A percentile compares a stretch with the other conserved stretches of the same genome.
phyloP scores from a whole-genome alignment of 2,329 filamentous ascomycete genomes.

The Tolypocladium album region DNA sequence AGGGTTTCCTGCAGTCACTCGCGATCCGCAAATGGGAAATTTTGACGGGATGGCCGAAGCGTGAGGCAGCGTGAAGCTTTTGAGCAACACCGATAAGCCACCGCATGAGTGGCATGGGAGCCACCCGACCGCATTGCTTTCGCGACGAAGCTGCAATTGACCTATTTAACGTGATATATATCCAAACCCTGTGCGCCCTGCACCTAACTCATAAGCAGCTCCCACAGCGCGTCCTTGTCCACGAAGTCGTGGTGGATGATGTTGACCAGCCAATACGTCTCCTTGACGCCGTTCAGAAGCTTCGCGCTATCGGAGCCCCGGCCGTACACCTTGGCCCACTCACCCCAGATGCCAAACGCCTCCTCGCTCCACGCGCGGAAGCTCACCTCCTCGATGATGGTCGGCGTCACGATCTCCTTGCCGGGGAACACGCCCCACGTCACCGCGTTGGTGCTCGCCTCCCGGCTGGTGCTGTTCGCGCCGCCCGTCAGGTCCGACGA shows the following conservation, averaged over 20 bases:
- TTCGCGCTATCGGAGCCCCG: constrained; percentile 58
- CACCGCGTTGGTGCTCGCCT: constrained; percentile 72
- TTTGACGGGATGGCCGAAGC: not conserved
- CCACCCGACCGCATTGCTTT: too few species aligned
- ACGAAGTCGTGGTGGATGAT: constrained; percentile 74
- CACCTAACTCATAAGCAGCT: constrained; percentile 39
- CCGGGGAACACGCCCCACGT: constrained; percentile 95
- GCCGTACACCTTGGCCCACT: constrained; percentile 88
- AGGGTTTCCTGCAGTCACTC: not conserved
- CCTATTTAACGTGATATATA: not conserved
- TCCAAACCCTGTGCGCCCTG: not conserved
- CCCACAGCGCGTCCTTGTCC: constrained; percentile 62
- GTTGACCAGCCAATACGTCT: constrained; percentile 82
- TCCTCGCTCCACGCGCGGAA: constrained; percentile 93
- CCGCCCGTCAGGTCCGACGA: constrained; percentile 48
- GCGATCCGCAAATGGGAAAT: not conserved
- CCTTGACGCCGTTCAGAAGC: constrained; percentile 55
- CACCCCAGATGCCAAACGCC: constrained; percentile 88
- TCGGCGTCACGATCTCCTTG: constrained; percentile 93
- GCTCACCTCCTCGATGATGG: constrained; percentile 91
- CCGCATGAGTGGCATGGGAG: not conserved
- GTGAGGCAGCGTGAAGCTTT: not conserved
- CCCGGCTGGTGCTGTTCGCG: constrained; percentile 19
- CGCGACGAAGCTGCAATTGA: not conserved
- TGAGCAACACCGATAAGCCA: not conserved